Percentiles rank a stretch among this genome's conserved stretches.
Evolutionary conservation across 306 rosid genomes (phyloP).

Genomic region (Sicyos edulis): DNA sequence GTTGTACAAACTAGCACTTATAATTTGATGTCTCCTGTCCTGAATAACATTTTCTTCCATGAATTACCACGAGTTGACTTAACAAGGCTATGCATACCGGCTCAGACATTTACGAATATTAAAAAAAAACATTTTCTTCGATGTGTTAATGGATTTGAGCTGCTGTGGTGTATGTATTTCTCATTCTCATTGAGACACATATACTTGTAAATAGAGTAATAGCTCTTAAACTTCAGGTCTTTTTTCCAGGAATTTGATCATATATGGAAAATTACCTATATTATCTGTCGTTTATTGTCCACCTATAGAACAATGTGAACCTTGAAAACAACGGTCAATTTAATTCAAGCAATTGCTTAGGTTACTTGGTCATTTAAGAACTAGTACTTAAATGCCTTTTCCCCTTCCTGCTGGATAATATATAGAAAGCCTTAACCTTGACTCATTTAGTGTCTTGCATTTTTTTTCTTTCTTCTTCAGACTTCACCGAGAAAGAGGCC

Average conservation of each 20-base stretch:
- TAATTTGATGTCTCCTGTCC: not conserved
- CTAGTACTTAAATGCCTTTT: not conserved
- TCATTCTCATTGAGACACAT: not conserved
- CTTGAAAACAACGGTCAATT: not conserved
- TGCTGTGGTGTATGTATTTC: not conserved
- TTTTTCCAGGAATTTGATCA: not conserved
- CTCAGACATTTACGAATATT: no score
- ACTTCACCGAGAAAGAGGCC: slow-evolving; percentile 73
- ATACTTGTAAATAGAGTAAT: not conserved
- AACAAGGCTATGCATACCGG: no score
- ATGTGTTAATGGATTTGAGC: not conserved
- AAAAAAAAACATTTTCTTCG: not conserved
- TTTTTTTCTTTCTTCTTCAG: slow-evolving; percentile 30
- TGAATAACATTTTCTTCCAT: not conserved
- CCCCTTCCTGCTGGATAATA: not conserved
- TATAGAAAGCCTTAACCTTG: not conserved
- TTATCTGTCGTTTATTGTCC: not conserved
- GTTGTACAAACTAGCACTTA: not conserved
- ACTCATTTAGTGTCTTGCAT: not conserved
- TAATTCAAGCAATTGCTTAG: not conserved
- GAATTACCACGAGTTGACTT: no score
- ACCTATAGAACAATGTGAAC: not conserved
- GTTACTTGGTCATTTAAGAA: not conserved
- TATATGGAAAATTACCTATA: not conserved
- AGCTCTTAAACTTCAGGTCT: not conserved